Conservation (phyloP, 306 rosid species). For the Acacia acuminata region DNA sequence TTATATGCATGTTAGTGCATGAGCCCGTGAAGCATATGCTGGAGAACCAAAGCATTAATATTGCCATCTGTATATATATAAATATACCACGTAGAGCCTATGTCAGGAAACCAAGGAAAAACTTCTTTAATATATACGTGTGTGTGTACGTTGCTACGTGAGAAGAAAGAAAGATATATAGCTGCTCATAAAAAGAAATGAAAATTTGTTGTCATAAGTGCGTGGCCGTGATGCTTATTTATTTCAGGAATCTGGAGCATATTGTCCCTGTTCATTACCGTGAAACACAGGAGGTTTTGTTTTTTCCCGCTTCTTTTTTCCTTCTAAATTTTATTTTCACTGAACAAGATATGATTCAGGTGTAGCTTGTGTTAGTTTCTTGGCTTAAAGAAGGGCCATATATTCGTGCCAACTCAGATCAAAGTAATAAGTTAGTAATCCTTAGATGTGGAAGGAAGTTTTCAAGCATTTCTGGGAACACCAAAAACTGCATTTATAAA, state of each 20-base stretch:
- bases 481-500: not conserved
- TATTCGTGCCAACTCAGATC: not conserved
- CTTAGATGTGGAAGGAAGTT: slow-evolving; percentile 17
- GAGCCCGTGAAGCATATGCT: too few relatives aligned
- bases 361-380: slow-evolving; percentile 22
- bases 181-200: too few relatives aligned
- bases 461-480: slow-evolving; percentile 17
- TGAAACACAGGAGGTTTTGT: slow-evolving; percentile 83
- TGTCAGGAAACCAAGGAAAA: too few relatives aligned
- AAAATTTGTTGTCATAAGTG: too few relatives aligned
- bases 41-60: too few relatives aligned
- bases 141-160: too few relatives aligned
- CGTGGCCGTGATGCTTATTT: slow-evolving; percentile 27
- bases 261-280: slow-evolving; percentile 98
- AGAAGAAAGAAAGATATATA: too few relatives aligned
- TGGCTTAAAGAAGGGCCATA: slow-evolving; percentile 14
- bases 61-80: too few relatives aligned
- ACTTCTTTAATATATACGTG: too few relatives aligned
- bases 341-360: slow-evolving; percentile 14
- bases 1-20: too few relatives aligned
- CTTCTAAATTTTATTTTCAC: slow-evolving; percentile 21
- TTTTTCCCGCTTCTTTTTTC: slow-evolving; percentile 22
- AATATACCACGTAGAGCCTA: too few relatives aligned
- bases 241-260: slow-evolving; percentile 92
- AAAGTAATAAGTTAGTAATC: slow-evolving; percentile 14